A percentile compares a stretch with the other conserved stretches of the same genome.
phyloP scores from a whole-genome alignment of 2,329 filamentous ascomycete genomes.

The Claviceps fusiformis region DNA sequence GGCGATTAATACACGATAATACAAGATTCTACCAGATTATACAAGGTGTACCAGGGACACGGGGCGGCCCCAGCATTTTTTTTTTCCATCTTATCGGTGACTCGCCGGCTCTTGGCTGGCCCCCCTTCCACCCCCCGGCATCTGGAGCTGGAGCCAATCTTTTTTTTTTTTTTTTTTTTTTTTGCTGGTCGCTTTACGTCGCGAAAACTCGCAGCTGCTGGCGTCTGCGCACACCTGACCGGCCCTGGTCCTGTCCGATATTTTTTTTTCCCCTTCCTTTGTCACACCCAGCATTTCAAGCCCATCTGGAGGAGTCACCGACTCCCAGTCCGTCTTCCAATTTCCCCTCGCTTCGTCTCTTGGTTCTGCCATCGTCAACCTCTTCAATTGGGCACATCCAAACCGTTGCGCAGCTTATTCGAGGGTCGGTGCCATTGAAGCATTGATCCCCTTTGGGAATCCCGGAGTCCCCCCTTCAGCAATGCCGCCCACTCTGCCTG shows the following conservation, averaged over 20 bases:
- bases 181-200: conserved; percentile 4
- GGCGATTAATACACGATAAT: too few relatives aligned
- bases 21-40: too few relatives aligned
- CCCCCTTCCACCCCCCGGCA: background rate
- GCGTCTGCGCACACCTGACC: background rate
- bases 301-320: conserved; percentile 12
- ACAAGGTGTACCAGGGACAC: background rate
- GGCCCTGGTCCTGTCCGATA: background rate
- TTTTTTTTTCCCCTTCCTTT: conserved; percentile 12
- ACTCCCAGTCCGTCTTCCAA: conserved; percentile 7
- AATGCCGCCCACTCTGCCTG: conserved; percentile 26
- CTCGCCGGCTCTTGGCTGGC: background rate
- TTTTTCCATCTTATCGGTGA: conserved; percentile 10
- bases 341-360: background rate
- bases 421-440: conserved; percentile 21
- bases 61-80: background rate
- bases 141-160: conserved; percentile 1
- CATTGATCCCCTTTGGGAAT: conserved; percentile 21
- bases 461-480: conserved; percentile 15
- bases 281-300: conserved; percentile 3
- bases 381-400: conserved; percentile 18
- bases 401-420: conserved; percentile 20
- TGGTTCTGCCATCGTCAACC: conserved; percentile 7
- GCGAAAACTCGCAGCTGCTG: conserved; percentile 2
- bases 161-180: conserved; percentile 15